phyloP scores from a whole-genome alignment of 352 stramenopile species.

The Phytophthora sp. region DNA sequence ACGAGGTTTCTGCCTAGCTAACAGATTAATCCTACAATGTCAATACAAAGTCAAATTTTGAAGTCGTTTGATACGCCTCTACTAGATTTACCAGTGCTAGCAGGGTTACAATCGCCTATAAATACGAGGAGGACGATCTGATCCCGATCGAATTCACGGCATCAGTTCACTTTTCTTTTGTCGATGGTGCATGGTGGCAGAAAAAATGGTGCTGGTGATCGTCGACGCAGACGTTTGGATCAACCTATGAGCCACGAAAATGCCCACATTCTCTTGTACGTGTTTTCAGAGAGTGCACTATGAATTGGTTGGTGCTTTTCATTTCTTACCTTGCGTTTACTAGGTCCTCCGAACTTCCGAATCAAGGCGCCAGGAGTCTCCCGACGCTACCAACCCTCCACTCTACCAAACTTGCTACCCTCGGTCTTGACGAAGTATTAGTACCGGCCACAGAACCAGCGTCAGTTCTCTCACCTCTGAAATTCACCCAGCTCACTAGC shows the following conservation, averaged over 20 bases:
- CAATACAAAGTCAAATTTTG: slow-evolving; percentile 23
- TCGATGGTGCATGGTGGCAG: not conserved
- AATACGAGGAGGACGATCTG: not conserved
- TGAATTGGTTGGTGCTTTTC: not conserved
- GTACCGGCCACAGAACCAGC: slow-evolving; percentile 6
- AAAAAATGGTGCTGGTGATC: slow-evolving; percentile 1
- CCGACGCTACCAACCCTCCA: slow-evolving; percentile 27
- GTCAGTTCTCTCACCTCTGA: slow-evolving; percentile 41
- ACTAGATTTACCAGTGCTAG: not conserved
- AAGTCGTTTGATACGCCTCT: too few species aligned
- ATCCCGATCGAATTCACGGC: not conserved
- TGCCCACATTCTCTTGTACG: slow-evolving; percentile 25
- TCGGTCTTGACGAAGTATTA: slow-evolving; percentile 11
- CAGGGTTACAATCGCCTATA: not conserved
- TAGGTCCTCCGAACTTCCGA: slow-evolving; percentile 5
- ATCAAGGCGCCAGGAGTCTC: slow-evolving; percentile 38
- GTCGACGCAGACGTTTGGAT: slow-evolving; percentile 25
- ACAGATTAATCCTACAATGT: slow-evolving; percentile 4
- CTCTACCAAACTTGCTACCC: slow-evolving; percentile 28
- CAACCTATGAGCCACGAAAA: slow-evolving; percentile 33
- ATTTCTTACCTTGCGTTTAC: not conserved
- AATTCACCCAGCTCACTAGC: slow-evolving; percentile 6
- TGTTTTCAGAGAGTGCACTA: slow-evolving; percentile 1
- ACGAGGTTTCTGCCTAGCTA: slow-evolving; percentile 18
- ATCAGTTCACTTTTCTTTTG: too few species aligned